Base-by-base conservation (phyloP, 75 land plant species). In the Pinus albicaulis region DNA sequence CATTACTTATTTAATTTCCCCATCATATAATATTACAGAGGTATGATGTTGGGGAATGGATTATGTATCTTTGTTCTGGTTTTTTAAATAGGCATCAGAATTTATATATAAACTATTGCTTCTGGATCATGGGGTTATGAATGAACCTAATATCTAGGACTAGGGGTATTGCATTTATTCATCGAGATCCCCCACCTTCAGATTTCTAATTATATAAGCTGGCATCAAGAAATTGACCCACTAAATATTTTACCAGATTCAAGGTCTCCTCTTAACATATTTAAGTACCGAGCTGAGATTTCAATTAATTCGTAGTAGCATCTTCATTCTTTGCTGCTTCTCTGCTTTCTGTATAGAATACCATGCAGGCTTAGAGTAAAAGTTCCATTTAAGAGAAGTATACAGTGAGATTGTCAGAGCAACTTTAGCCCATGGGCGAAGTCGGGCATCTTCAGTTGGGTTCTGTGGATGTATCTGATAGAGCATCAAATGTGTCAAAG, bases 381-480 rank as follows among this genome's bases (percentile, higher is more conserved):
- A 36, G 71, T 20, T 64, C 34, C 69, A 34, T 17, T 16, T 41
- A 3, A 38, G 11, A 48, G 11, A 68, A 41, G 48, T 68, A 20
- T 19, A n/a, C 11, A 19, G 23, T n/a, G 53, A 68, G 71, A 68
- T 41, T 41, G 52, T 68, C 41, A 3, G 23, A 68, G 48, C 71
- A 68, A 52, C 53, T 48, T 48, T 48, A 48, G 53, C 53, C 53
- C 52, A 68, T 68, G 71, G 71, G 71, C 38, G 71, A 68, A 68
- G 71, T 36, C n/a, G 71, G 71, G 20, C 71, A 68, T 68, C 52
- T 68, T 68, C 71, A 68, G 71, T 44, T 68, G 71, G 71, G 23
- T 68, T 41, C 71, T 41, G 24, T 68, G 7, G 71, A 68, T 41
- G 52, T 41, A 3, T 12, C 71, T 23, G 53, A 48, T 48, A 48